Evolutionary conservation across 306 rosid genomes (phyloP).

Genomic region (Acmispon strigosus): DNA sequence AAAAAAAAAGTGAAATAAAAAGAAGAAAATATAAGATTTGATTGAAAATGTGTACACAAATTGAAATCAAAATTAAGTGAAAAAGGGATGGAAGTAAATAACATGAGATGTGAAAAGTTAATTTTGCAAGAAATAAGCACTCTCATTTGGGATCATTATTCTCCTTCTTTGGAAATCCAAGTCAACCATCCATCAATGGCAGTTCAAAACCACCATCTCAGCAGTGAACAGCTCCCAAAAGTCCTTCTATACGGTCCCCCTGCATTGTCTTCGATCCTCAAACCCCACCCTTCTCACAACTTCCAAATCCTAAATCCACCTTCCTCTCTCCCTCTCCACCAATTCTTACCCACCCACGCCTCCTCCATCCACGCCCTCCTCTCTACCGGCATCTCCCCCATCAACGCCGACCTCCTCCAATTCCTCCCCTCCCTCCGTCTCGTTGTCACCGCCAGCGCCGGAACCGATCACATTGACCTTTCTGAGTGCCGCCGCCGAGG

Average conservation of each 20-base stretch:
- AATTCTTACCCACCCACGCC: conserved; percentile 1
- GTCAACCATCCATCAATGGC: background rate
- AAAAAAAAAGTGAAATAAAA: too few relatives aligned
- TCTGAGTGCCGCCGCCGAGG: conserved; percentile 27
- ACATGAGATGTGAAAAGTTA: too few relatives aligned
- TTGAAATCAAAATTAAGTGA: too few relatives aligned
- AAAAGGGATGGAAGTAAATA: too few relatives aligned
- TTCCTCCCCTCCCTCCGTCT: conserved; percentile 32
- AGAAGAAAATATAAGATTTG: too few relatives aligned
- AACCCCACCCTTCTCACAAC: background rate
- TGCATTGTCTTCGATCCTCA: background rate
- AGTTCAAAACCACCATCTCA: background rate
- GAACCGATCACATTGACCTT: conserved; percentile 38
- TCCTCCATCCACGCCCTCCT: conserved; percentile 18
- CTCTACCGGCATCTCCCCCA: background rate
- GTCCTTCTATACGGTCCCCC: background rate
- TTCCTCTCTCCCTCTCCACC: background rate
- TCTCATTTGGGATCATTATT: too few relatives aligned
- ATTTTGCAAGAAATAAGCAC: too few relatives aligned
- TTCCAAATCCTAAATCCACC: background rate
- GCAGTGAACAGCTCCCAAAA: background rate
- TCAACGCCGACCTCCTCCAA: conserved; percentile 9
- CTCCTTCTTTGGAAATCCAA: too few relatives aligned
- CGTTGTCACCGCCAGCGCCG: conserved; percentile 21
- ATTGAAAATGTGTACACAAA: too few relatives aligned